A percentile compares a stretch with the other conserved stretches of the same genome.
phyloP scores from a whole-genome alignment of 495 filamentous ascomycete genomes.

The Eremomyces bilateralis region DNA sequence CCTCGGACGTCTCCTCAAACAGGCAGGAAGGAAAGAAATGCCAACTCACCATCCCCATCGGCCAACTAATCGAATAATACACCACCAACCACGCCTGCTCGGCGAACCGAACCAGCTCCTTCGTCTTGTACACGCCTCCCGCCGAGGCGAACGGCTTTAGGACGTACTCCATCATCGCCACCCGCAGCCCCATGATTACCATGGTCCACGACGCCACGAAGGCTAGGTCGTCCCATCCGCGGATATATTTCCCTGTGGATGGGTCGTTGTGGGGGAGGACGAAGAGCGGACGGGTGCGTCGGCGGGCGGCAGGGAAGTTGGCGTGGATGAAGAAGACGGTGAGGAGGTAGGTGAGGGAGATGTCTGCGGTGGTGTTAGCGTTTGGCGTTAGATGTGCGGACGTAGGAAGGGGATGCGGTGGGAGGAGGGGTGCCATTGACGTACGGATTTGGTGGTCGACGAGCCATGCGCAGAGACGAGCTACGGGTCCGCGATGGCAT shows the following conservation, averaged over 20 bases:
- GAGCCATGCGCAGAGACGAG: no score
- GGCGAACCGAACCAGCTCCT: constrained; percentile 57
- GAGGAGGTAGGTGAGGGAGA: constrained; percentile 57
- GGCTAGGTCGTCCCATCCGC: constrained; percentile 59
- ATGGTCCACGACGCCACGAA: constrained; percentile 63
- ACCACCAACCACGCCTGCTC: constrained; percentile 82
- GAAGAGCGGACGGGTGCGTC: constrained; percentile 69
- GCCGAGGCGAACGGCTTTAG: constrained; percentile 50
- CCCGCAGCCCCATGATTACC: constrained; percentile 67
- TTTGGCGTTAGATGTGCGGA: constrained; percentile 6
- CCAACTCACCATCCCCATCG: constrained; percentile 56
- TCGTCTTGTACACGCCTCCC: constrained; percentile 46
- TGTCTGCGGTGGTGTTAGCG: constrained; percentile 25
- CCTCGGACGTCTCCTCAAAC: background rate
- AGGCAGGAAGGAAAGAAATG: constrained; percentile 1
- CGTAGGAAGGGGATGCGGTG: background rate
- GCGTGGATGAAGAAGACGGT: constrained; percentile 58
- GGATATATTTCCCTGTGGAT: constrained; percentile 38
- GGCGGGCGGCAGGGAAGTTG: constrained; percentile 52
- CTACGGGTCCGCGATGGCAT: no score
- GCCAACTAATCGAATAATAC: constrained; percentile 63
- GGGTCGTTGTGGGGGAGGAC: constrained; percentile 63
- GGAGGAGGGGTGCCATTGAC: background rate
- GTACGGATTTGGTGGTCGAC: no score
- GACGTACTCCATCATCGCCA: constrained; percentile 68